Conservation (phyloP, 768 basidiomycete genomes). For the Wakefieldia striispora region DNA sequence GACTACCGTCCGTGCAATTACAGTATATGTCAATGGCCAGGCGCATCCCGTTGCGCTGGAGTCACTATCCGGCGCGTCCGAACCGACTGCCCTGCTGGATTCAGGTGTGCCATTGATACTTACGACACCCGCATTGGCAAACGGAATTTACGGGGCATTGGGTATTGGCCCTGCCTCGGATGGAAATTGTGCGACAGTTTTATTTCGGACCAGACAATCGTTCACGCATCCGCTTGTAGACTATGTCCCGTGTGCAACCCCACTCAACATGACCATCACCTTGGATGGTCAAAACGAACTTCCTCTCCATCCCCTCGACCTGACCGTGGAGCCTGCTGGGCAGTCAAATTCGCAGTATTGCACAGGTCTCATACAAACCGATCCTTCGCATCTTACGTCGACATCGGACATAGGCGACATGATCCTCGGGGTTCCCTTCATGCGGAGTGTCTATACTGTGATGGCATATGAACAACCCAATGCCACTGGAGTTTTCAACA, state of each 20-base stretch:
- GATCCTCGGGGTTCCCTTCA: constrained; percentile 75
- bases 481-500: constrained; percentile 44
- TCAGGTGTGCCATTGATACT: constrained; percentile 69
- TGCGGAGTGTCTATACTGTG: constrained; percentile 75
- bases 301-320: constrained; percentile 72
- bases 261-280: constrained; percentile 70
- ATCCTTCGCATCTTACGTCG: constrained; percentile 40
- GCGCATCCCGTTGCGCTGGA: constrained; percentile 41
- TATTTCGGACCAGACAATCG: not conserved
- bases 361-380: constrained; percentile 66
- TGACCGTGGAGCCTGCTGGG: constrained; percentile 49
- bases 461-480: constrained; percentile 60
- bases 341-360: constrained; percentile 48
- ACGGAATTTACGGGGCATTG: constrained; percentile 76
- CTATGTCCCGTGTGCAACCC: constrained; percentile 69
- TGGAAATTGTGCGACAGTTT: constrained; percentile 55
- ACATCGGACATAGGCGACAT: constrained; percentile 55
- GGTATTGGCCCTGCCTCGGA: constrained; percentile 57
- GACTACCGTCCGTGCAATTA: constrained; percentile 51
- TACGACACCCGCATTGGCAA: constrained; percentile 57
- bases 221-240: constrained; percentile 41
- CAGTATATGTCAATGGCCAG: constrained; percentile 54
- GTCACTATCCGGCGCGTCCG: constrained; percentile 38
- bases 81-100: constrained; percentile 70
- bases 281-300: constrained; percentile 56